A percentile compares a stretch with the other conserved stretches of the same genome.
phyloP scores from a whole-genome alignment of 441 rosid species.

The Cnidoscolus chayamansa region DNA sequence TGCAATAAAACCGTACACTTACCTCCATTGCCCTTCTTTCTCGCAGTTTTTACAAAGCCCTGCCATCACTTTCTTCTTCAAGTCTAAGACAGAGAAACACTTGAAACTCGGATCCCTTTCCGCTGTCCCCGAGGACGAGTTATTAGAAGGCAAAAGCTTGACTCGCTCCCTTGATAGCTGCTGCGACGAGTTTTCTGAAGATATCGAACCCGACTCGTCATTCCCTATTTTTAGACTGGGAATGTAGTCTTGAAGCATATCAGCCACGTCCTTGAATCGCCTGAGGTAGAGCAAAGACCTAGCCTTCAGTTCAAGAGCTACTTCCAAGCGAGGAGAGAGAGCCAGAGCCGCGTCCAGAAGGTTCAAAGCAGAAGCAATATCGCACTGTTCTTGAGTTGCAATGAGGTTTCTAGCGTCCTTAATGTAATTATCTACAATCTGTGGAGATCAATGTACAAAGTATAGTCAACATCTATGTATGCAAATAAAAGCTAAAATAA shows the following conservation, averaged over 20 bases:
- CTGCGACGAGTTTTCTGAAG: slow-evolving; percentile 50
- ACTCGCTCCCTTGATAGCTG: slow-evolving; percentile 65
- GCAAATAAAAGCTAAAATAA: too few relatives aligned
- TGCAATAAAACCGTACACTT: slow-evolving; percentile 7
- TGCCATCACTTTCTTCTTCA: slow-evolving; percentile 86
- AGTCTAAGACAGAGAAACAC: slow-evolving; percentile 88
- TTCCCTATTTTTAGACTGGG: slow-evolving; percentile 65
- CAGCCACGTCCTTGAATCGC: slow-evolving; percentile 83
- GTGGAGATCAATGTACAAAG: background rate
- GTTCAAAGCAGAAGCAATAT: slow-evolving; percentile 54
- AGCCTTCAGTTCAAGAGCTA: slow-evolving; percentile 84
- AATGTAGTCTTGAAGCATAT: slow-evolving; percentile 87
- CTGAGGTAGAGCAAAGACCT: slow-evolving; percentile 72
- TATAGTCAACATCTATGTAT: too few relatives aligned
- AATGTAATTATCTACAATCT: slow-evolving; percentile 76
- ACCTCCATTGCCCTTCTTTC: slow-evolving; percentile 94
- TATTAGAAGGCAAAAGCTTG: slow-evolving; percentile 46
- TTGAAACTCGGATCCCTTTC: slow-evolving; percentile 51
- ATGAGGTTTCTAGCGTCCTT: slow-evolving; percentile 70
- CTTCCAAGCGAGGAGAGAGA: slow-evolving; percentile 75
- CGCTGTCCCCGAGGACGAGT: slow-evolving; percentile 42
- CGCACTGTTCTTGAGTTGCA: slow-evolving; percentile 60
- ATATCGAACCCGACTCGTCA: slow-evolving; percentile 58
- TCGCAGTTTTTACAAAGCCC: slow-evolving; percentile 70
- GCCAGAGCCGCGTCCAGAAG: slow-evolving; percentile 76